Evolutionary conservation across 257 asterid genomes (phyloP).

Genomic region (Anisodus acutangulus): DNA sequence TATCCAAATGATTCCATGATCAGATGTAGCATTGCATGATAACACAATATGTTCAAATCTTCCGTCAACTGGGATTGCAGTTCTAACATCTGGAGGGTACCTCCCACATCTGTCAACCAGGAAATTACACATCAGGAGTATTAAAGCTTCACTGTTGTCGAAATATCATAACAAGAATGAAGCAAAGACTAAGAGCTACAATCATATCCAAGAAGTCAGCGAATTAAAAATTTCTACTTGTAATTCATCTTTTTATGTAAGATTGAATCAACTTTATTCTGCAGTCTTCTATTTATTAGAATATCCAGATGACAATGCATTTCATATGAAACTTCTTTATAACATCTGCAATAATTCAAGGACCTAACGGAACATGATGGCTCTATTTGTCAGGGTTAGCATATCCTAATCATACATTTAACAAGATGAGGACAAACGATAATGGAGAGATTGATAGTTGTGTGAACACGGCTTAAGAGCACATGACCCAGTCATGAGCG

Average conservation of each 20-base stretch:
- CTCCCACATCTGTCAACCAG: conserved; percentile 76
- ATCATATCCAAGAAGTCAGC: background rate
- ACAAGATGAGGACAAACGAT: background rate
- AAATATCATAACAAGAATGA: conserved; percentile 35
- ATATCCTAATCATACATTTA: conserved; percentile 1
- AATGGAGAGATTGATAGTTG: background rate
- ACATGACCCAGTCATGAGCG: background rate
- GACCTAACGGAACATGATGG: background rate
- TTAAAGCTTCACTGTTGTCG: background rate
- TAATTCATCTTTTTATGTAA: background rate
- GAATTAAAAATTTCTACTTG: background rate
- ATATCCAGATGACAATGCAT: background rate
- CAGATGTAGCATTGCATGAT: conserved; percentile 77
- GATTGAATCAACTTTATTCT: background rate
- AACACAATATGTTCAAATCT: conserved; percentile 96
- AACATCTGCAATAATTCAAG: background rate
- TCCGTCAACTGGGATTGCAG: conserved; percentile 98
- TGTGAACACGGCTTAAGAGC: background rate
- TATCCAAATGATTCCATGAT: conserved; percentile 80
- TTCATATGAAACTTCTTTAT: background rate
- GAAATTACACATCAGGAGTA: conserved; percentile 6
- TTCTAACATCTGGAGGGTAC: conserved; percentile 79
- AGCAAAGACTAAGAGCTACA: background rate
- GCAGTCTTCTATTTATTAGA: background rate
- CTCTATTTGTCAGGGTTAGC: background rate